These are phyloP conservation scores for Saccharata proteae DNA, from an alignment of 2,329 filamentous ascomycete genomes.

Conservation along the genomic window DNA sequence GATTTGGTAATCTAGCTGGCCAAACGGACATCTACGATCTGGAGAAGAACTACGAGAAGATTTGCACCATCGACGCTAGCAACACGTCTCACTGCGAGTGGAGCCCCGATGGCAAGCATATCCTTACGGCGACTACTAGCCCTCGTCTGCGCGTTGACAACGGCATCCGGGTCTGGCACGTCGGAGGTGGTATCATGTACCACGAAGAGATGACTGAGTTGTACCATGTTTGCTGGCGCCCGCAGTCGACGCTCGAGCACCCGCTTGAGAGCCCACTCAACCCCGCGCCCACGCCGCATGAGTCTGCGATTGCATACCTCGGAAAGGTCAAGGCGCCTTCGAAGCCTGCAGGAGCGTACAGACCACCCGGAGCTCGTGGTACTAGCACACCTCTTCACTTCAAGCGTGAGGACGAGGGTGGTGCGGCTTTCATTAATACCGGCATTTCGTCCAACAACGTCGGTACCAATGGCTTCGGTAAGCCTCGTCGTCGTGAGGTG, in stretches of 20 bases:
- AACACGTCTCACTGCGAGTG: conserved; percentile 95
- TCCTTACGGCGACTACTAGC: conserved; percentile 95
- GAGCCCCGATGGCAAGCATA: conserved; percentile 91
- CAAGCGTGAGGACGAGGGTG: conserved; percentile 94
- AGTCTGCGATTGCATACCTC: conserved; percentile 71
- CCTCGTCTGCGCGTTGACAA: conserved; percentile 94
- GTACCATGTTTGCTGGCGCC: conserved; percentile 80
- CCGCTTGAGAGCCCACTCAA: conserved; percentile 58
- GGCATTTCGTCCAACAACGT: conserved; percentile 52
- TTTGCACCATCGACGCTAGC: conserved; percentile 86
- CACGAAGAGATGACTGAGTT: conserved; percentile 90
- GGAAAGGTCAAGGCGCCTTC: conserved; percentile 85
- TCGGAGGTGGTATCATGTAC: conserved; percentile 81
- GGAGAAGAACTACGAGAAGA: conserved; percentile 83
- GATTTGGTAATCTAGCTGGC: conserved; percentile 93
- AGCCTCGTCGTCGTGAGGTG: conserved; percentile 60
- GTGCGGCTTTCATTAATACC: conserved; percentile 75
- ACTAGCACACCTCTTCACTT: conserved; percentile 83
- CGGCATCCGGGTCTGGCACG: conserved; percentile 89
- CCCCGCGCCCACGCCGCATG: conserved; percentile 64
- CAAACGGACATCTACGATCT: conserved; percentile 98
- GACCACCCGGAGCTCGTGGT: conserved; percentile 85
- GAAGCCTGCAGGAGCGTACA: conserved; percentile 94
- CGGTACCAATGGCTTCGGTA: conserved; percentile 67
- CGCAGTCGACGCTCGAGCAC: conserved; percentile 51